phyloP scores from a whole-genome alignment of 257 asterid species.

The Ocimum tenuiflorum region DNA sequence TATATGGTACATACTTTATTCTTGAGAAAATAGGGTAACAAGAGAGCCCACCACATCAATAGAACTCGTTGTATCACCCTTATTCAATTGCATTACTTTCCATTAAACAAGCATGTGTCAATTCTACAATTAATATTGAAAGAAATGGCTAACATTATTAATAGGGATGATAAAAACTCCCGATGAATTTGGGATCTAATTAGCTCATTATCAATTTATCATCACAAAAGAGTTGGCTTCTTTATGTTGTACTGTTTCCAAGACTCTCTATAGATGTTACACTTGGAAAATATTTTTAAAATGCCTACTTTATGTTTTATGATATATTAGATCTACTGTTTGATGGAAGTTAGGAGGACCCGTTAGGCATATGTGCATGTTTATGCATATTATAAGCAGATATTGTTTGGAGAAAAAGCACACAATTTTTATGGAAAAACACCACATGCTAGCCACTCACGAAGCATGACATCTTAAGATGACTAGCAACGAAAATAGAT shows the following conservation, averaged over 20 bases:
- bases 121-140: not conserved
- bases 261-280: not conserved
- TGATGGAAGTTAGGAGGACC: slow-evolving; percentile 35
- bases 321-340: slow-evolving; percentile 13
- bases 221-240: not conserved
- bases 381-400: slow-evolving; percentile 25
- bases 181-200: not conserved
- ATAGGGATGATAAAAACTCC: not conserved
- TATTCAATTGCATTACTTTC: too few species aligned
- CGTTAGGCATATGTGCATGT: slow-evolving; percentile 26
- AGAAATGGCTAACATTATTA: not conserved
- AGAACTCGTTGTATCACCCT: too few species aligned
- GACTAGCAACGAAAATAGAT: slow-evolving; percentile 16
- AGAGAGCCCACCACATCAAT: too few species aligned
- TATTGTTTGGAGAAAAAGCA: slow-evolving; percentile 27
- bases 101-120: not conserved
- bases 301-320: slow-evolving; percentile 21
- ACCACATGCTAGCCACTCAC: slow-evolving; percentile 59
- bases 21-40: too few species aligned
- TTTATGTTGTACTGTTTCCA: slow-evolving; percentile 27
- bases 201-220: too few species aligned
- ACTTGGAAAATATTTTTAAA: slow-evolving; percentile 26
- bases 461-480: slow-evolving; percentile 28
- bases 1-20: too few species aligned
- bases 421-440: slow-evolving; percentile 13